phyloP scores from a whole-genome alignment of 208 protist genomes.

The Vickermania ingenoplastis region DNA sequence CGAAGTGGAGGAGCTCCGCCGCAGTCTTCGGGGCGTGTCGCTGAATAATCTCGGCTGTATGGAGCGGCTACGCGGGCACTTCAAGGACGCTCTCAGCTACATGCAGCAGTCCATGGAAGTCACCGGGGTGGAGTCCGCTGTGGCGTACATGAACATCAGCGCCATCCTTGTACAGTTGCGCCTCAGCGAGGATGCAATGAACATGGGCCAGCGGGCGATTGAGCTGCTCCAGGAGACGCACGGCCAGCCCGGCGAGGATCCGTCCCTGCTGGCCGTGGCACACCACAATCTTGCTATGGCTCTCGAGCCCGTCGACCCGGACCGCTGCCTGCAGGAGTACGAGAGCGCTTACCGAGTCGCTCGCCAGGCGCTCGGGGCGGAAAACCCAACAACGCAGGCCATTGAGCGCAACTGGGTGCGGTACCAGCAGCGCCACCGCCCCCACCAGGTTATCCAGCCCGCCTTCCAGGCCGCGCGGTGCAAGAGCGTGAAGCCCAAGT shows the following conservation, averaged over 20 bases:
- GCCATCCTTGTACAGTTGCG: constrained; percentile 79
- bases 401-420: constrained; percentile 71
- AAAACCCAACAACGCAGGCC: constrained; percentile 41
- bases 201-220: constrained; percentile 58
- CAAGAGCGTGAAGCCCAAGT: constrained; percentile 3
- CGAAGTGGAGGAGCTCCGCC: constrained; percentile 42
- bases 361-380: constrained; percentile 25
- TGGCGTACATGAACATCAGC: constrained; percentile 86
- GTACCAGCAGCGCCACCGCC: constrained; percentile 20
- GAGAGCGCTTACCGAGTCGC: constrained; percentile 41
- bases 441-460: not conserved
- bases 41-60: constrained; percentile 88
- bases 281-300: constrained; percentile 90
- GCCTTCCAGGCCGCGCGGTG: not conserved
- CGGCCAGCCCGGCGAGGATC: constrained; percentile 26
- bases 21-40: constrained; percentile 70
- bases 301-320: constrained; percentile 58
- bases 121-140: constrained; percentile 64
- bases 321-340: constrained; percentile 65
- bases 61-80: constrained; percentile 78
- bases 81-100: constrained; percentile 53
- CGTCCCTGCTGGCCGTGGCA: constrained; percentile 73
- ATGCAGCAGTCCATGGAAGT: constrained; percentile 70
- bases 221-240: constrained; percentile 48
- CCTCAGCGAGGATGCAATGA: constrained; percentile 64